These are phyloP conservation scores for Chaetothyriales sp. DNA, from an alignment of 2,329 filamentous ascomycete genomes.

Conservation along the genomic window DNA sequence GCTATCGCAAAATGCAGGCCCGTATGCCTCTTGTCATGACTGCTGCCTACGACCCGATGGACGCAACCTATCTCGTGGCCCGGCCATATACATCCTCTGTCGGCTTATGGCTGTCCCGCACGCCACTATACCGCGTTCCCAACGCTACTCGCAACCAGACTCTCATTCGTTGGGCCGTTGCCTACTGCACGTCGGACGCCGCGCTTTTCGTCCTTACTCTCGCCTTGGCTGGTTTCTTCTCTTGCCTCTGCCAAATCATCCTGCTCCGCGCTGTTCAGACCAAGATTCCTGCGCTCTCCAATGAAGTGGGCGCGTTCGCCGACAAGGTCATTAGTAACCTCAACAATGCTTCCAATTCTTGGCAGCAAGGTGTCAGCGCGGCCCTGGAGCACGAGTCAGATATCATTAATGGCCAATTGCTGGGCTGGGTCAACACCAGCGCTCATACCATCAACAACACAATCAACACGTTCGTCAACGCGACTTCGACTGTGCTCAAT, in stretches of 20 bases:
- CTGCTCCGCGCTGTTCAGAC: conserved; percentile 61
- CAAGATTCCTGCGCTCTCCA: conserved; percentile 60
- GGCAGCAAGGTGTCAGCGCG: conserved; percentile 63
- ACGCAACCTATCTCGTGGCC: conserved; percentile 76
- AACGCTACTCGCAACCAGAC: conserved; percentile 52
- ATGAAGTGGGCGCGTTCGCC: conserved; percentile 65
- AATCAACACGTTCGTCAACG: conserved; percentile 64
- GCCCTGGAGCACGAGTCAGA: conserved; percentile 52
- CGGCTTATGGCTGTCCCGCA: conserved; percentile 45
- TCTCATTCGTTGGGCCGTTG: conserved; percentile 66
- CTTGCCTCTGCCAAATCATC: conserved; percentile 69
- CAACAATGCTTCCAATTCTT: conserved; percentile 57
- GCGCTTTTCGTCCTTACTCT: conserved; percentile 79
- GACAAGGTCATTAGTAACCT: conserved; percentile 62
- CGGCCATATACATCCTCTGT: conserved; percentile 60
- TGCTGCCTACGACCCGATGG: conserved; percentile 63
- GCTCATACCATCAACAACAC: conserved; percentile 75
- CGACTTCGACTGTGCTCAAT: conserved; percentile 62
- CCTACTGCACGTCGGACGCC: conserved; percentile 72
- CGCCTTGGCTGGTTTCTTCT: conserved; percentile 66
- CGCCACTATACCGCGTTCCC: conserved; percentile 46
- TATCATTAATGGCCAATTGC: conserved; percentile 70
- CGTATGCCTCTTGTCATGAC: conserved; percentile 53
- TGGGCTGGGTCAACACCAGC: conserved; percentile 75
- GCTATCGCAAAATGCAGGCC: conserved; percentile 60